A percentile compares a stretch with the other conserved stretches of the same genome.
Conservation (phyloP, 148 eudicot species). For the Silene latifolia region DNA sequence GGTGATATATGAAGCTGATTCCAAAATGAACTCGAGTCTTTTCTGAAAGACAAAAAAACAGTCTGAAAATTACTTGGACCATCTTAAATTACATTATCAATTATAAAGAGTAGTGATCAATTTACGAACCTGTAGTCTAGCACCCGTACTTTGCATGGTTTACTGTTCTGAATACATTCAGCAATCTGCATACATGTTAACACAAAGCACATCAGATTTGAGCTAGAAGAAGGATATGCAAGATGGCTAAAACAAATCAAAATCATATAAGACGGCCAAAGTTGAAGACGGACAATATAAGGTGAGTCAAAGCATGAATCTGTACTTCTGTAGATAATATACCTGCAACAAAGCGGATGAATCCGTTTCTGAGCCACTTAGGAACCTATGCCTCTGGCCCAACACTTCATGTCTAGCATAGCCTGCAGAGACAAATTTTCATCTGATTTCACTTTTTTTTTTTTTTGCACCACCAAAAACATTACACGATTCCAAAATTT, state of each 20-base stretch:
- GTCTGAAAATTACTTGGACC: background rate
- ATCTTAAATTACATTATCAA: background rate
- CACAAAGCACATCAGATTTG: background rate
- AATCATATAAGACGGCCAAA: background rate
- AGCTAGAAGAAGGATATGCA: background rate
- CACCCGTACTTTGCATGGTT: slow-evolving; percentile 62
- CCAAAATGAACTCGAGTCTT: slow-evolving; percentile 73
- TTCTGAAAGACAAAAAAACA: slow-evolving; percentile 39
- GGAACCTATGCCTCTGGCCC: slow-evolving; percentile 63
- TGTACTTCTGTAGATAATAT: slow-evolving; percentile 17
- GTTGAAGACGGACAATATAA: no score
- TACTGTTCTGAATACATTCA: slow-evolving; percentile 43
- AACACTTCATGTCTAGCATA: slow-evolving; percentile 74
- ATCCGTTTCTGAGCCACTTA: slow-evolving; percentile 62
- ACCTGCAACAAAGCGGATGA: slow-evolving; percentile 54
- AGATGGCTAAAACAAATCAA: background rate
- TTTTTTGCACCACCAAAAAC: background rate
- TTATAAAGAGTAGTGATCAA: background rate
- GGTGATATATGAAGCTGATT: slow-evolving; percentile 81
- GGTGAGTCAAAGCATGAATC: background rate
- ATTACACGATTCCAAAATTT: background rate
- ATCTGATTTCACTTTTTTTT: background rate
- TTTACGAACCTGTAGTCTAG: slow-evolving; percentile 66
- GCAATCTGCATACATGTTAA: slow-evolving; percentile 44
- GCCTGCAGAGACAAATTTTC: slow-evolving; percentile 37